These are phyloP conservation scores for Candida tropicalis DNA, from an alignment of 1,139 yeast genomes.

Conservation along the genomic window DNA sequence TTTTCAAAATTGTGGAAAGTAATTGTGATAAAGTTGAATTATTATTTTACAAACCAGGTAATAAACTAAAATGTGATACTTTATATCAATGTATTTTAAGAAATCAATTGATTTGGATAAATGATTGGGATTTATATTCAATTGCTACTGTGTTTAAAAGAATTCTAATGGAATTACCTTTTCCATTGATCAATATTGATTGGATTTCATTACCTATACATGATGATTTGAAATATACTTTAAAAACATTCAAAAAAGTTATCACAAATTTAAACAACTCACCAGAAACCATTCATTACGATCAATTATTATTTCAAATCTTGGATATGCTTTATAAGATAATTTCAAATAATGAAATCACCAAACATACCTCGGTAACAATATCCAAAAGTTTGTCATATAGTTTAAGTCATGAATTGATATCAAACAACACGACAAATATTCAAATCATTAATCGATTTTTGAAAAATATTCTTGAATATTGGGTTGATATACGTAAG, in stretches of 20 bases:
- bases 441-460: slow-evolving; percentile 53
- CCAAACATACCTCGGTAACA: slow-evolving; percentile 49
- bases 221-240: slow-evolving; percentile 47
- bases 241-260: slow-evolving; percentile 27
- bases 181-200: slow-evolving; percentile 47
- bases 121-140: slow-evolving; percentile 65
- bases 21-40: slow-evolving; percentile 50
- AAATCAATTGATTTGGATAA: slow-evolving; percentile 57
- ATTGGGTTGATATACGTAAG: slow-evolving; percentile 36
- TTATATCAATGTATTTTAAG: slow-evolving; percentile 55
- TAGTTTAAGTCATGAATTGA: slow-evolving; percentile 53
- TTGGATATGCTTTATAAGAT: slow-evolving; percentile 43
- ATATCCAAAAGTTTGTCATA: slow-evolving; percentile 53
- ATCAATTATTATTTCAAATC: slow-evolving; percentile 39
- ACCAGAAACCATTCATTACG: slow-evolving; percentile 18
- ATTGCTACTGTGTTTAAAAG: slow-evolving; percentile 56
- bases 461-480: slow-evolving; percentile 48
- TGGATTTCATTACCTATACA: slow-evolving; percentile 48
- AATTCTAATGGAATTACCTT: slow-evolving; percentile 46
- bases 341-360: slow-evolving; percentile 28
- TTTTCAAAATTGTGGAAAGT: slow-evolving; percentile 47
- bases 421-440: slow-evolving; percentile 47
- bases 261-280: slow-evolving; percentile 9
- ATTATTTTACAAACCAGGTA: slow-evolving; percentile 62
- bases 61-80: slow-evolving; percentile 51